Evolutionary conservation across 345 rosid genomes (phyloP).

Genomic region (Populus alba): DNA sequence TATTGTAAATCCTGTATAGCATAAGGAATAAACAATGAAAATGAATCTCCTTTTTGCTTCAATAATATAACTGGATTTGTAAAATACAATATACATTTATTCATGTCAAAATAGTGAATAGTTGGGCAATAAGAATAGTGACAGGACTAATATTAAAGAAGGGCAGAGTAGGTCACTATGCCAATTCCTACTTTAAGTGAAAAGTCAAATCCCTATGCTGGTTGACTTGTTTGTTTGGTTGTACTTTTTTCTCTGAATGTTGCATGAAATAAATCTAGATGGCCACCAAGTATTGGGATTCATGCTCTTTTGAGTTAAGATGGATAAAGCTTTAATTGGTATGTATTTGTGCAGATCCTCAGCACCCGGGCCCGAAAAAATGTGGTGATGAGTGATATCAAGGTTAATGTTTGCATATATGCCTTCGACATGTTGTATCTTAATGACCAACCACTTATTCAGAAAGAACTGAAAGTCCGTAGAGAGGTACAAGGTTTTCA

Average conservation of each 20-base stretch:
- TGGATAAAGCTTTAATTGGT: conserved; percentile 1
- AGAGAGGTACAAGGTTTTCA: conserved; percentile 58
- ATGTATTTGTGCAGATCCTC: conserved; percentile 48
- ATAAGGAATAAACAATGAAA: not conserved
- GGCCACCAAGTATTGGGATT: not conserved
- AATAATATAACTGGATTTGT: not conserved
- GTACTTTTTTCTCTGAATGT: not conserved
- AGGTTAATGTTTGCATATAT: conserved; percentile 85
- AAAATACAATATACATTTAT: not conserved
- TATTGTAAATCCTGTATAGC: not conserved
- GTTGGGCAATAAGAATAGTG: not conserved
- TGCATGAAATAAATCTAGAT: not conserved
- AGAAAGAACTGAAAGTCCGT: conserved; percentile 65
- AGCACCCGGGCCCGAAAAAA: conserved; percentile 85
- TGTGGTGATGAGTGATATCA: conserved; percentile 75
- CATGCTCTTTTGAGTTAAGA: conserved; percentile 12
- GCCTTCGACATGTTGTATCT: conserved; percentile 87
- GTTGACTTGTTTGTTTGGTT: not conserved
- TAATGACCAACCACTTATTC: conserved; percentile 74
- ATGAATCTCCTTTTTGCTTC: not conserved
- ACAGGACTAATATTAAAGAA: not conserved
- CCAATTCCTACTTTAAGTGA: not conserved
- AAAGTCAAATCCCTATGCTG: not conserved
- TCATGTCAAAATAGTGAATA: not conserved
- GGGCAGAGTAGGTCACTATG: not conserved